Percentiles rank a stretch among this genome's conserved stretches.
Evolutionary conservation across 1,139 yeast genomes (phyloP).

Genomic region (Suhomyces kunorum): DNA sequence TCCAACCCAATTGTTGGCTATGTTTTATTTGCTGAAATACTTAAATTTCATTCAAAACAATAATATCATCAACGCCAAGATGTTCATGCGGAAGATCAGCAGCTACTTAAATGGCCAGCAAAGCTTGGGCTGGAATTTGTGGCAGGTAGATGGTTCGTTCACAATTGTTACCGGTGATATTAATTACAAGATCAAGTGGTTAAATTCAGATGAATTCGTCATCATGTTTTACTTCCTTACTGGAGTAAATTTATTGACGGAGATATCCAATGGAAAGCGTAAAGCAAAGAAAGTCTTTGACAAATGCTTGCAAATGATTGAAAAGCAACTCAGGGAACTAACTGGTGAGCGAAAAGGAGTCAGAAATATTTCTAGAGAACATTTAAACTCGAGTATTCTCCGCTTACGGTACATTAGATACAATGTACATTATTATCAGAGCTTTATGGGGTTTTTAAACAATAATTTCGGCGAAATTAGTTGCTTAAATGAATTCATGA

Average conservation of each 20-base stretch:
- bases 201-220: constrained; percentile 44
- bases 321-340: constrained; percentile 26
- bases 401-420: constrained; percentile 28
- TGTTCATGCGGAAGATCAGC: constrained; percentile 27
- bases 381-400: constrained; percentile 22
- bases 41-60: constrained; percentile 28
- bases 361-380: constrained; percentile 19
- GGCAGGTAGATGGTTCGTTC: constrained; percentile 32
- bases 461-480: constrained; percentile 29
- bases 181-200: constrained; percentile 34
- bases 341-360: constrained; percentile 9
- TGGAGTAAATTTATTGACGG: constrained; percentile 38
- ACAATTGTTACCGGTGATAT: constrained; percentile 15
- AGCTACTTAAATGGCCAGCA: constrained; percentile 27
- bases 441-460: constrained; percentile 34
- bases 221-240: constrained; percentile 41
- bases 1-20: constrained; percentile 35
- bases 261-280: constrained; percentile 32
- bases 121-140: constrained; percentile 21
- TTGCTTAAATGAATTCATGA: constrained; percentile 34
- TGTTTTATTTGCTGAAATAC: constrained; percentile 26
- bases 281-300: constrained; percentile 38
- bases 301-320: constrained; percentile 35
- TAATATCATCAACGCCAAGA: constrained; percentile 23
- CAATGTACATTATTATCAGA: constrained; percentile 33